Base-by-base conservation (phyloP, 495 filamentous ascomycete species). In the Lasiosphaeria ovina region DNA sequence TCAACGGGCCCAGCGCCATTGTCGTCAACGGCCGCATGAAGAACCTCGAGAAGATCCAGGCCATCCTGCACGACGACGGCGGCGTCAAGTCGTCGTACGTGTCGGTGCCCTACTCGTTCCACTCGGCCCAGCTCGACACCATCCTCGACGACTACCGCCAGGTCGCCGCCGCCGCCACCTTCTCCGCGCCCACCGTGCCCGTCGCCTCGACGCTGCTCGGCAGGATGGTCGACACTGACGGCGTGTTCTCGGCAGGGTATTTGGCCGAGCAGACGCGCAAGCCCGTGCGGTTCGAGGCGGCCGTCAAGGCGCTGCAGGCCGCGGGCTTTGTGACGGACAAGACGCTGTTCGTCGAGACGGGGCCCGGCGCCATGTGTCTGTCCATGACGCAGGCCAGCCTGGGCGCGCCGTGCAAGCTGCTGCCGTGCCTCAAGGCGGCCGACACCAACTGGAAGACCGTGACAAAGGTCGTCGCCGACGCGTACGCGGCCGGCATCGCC, bases 31-130 rank as follows among this genome's bases (percentile, higher is more conserved):
- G 83, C 6, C 44, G 68, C 3, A 44, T 48, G 5, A 54, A 61
- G 0, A 68, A 80, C 58, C 81, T 89, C 35, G 54, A 64, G 11
- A 67, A 89, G 67, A 71, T 81, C 47, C 74, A 81, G 17, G 85
- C 62, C 32, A 66, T 71, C n/a, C 76, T 87, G n/a, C 24, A 24
- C 24, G 71, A 66, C 24, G 70, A 78, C 36, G 76, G 75, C 0
- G 74, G 84, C 5, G 48, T 74, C 57, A 87, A 83, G 61, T 78
- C 73, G 36, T 82, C 77, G 3, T 79, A 78, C 40, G 74, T 90
- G 6, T 76, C 84, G 32, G 78, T 89, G 3, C 84, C 84, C 44
- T 89, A 80, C 57, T 88, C 87, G 10, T 90, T 89, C 74, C 88
- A 91, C 69, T 83, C 87, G 3, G 72, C 80, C 0, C 88, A 90